Evolutionary conservation across 345 rosid species (phyloP), one percentile per base, ranked within the genome.

Genomic region (Aquilaria sinensis): DNA sequence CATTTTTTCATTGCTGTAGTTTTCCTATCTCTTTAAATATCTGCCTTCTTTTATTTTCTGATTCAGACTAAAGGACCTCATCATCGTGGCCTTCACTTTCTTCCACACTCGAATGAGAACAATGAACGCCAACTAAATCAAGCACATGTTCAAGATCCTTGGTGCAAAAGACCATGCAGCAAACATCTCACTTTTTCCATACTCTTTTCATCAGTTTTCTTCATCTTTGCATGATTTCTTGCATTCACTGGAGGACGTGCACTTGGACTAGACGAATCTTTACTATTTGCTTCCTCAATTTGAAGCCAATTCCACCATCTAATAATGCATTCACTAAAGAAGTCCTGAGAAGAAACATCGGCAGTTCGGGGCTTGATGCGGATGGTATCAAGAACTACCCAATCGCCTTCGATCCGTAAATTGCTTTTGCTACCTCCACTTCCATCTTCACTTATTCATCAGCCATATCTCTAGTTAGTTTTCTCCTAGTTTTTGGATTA

Each of bases 221-320:
- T 57, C 60, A 64, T 65, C 56, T 64, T 90, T 67, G 74, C 68
- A 64, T 69, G 72, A 57, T 64, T 64, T 58, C 52, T 68, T 54
- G 29, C 15, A 57, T 60, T 67, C 66, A 74, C 68, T n/a, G 34
- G 54, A 61, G 32, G 57, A 31, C 15, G 72, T 47, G 30, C n/a
- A 58, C 67, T 16, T 51, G 71, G 60, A 50, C 69, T 57, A 56
- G 70, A 62, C 58, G 71, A 64, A 56, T 53, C 37, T 29, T 71
- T 37, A 51, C 71, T 64, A 57, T 60, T 57, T 57, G 80, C 78
- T 70, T 75, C 76, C 74, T 75, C 81, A 30, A 62, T 74, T 52
- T 79, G 90, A 57, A 89, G 72, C 96, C 96, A 93, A 58, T 78
- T 84, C 97, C 98, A 93, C 98, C 96, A 86, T 72, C 87, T 78